phyloP scores from a whole-genome alignment of 495 filamentous ascomycete genomes.

The Podospora pseudopauciseta region DNA sequence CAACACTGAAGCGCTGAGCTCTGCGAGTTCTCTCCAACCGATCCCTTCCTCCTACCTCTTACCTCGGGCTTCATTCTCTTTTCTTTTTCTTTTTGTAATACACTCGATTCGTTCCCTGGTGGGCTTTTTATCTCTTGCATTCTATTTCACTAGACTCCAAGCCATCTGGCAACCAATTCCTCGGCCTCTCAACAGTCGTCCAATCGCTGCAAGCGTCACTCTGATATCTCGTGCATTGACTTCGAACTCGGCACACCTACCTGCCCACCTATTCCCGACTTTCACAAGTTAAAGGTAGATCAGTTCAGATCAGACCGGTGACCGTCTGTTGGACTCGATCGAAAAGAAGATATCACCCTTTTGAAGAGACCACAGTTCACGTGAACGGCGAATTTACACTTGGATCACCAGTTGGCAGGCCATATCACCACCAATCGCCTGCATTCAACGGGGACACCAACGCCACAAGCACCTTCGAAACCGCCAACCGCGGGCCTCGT shows the following conservation, averaged over 20 bases:
- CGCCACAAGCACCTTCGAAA: conserved; percentile 10
- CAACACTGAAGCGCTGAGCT: conserved; percentile 43
- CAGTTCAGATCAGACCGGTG: background rate
- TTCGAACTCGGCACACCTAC: background rate
- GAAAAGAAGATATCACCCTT: conserved; percentile 4
- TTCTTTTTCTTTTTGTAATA: conserved; percentile 12
- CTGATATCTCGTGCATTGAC: conserved; percentile 13
- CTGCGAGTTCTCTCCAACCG: conserved; percentile 49
- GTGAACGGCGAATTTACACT: conserved; percentile 28
- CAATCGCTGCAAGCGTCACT: conserved; percentile 14
- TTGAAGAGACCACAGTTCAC: conserved; percentile 16
- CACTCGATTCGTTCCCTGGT: background rate
- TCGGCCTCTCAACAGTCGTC: conserved; percentile 13
- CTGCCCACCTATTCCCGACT: background rate
- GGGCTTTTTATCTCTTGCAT: background rate
- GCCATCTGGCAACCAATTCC: conserved; percentile 12
- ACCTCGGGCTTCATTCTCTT: conserved; percentile 9
- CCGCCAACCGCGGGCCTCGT: conserved; percentile 14
- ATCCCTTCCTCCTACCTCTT: conserved; percentile 24
- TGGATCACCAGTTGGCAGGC: conserved; percentile 23
- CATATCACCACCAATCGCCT: conserved; percentile 18
- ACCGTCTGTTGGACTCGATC: background rate
- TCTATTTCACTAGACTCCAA: conserved; percentile 1
- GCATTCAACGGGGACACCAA: conserved; percentile 8
- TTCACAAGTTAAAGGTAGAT: background rate